Base-by-base conservation (phyloP, 139 green algal genomes). In the Chlorella vulgaris region DNA sequence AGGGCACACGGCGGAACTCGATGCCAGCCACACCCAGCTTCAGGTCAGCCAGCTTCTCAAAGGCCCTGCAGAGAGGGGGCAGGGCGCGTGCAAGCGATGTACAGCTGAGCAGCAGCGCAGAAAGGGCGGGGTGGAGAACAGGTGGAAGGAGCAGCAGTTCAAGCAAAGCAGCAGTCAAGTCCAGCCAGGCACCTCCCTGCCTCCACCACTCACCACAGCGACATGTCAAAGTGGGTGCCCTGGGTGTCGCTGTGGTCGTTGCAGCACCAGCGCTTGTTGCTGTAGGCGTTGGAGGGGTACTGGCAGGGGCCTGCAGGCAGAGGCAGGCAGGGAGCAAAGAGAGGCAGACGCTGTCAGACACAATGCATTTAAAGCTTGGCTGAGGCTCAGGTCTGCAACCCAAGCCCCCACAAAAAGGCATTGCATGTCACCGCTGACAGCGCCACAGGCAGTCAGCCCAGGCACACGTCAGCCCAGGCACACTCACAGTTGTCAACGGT, bases 261-360 rank as follows among this genome's bases (percentile, higher is more conserved):
- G 74, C 84, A 88, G 80, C 84, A 88, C 84, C 84, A 88, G 33
- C 84, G 65, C 74, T 88, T 88, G 73, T 88, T 88, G 66, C 31
- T 70, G 65, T 81, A 87, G 36, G 78, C 42, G 55, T 88, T 88
- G 42, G 5, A 50, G 24, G 81, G 74, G 74, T 87, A 87, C 18
- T 78, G 51, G 74, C 84, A 88, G 21, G 84, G 84, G 71, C 78
- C 76, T 81, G 76, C 1, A 38, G 42, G 74, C 15, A 28, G 38
- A 33, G 4, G 4, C 31, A 36, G 3, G 36, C 6, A 55, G 36
- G 13, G n/a, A 65, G 36, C 29, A 40, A 35, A 13, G 31, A 22
- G 31, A n/a, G 15, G 55, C 55, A 65, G 55, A 28, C 5, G 55
- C 55, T 8, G 15, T 10, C 47, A 55, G 15, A 55, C 47, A 55